Percentiles rank a stretch among this genome's conserved stretches.
phyloP scores from a whole-genome alignment of 1,139 yeast species.

The Scheffersomyces titani region DNA sequence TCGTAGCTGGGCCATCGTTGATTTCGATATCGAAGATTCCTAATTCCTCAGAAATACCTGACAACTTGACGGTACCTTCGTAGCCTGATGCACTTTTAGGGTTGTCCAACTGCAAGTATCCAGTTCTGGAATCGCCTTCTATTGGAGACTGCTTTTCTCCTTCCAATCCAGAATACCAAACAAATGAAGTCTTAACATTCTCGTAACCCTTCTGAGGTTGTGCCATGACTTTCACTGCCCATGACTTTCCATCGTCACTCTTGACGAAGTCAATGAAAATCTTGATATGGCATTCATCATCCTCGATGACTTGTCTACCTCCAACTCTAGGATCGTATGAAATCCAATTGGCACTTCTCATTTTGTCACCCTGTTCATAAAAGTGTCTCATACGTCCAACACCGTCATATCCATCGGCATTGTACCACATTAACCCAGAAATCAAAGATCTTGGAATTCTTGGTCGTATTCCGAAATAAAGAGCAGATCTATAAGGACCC shows the following conservation, averaged over 20 bases:
- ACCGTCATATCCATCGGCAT: conserved; percentile 59
- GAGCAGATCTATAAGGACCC: conserved; percentile 93
- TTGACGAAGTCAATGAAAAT: conserved; percentile 77
- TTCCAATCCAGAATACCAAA: conserved; percentile 78
- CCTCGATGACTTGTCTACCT: conserved; percentile 77
- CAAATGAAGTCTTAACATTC: conserved; percentile 58
- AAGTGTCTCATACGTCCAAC: conserved; percentile 70
- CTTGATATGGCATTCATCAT: conserved; percentile 61
- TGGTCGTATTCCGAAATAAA: conserved; percentile 86
- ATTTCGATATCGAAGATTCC: conserved; percentile 56
- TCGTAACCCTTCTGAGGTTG: conserved; percentile 54
- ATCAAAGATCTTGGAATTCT: conserved; percentile 73
- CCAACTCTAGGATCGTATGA: conserved; percentile 85
- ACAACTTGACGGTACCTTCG: conserved; percentile 37
- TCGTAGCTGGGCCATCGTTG: conserved; percentile 47
- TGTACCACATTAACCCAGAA: conserved; percentile 90
- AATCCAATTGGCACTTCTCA: conserved; percentile 83
- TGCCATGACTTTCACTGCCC: conserved; percentile 76
- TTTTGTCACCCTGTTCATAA: conserved; percentile 73
- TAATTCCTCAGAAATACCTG: conserved; percentile 58
- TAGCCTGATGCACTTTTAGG: conserved; percentile 30
- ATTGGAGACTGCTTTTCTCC: conserved; percentile 42
- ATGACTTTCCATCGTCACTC: conserved; percentile 65
- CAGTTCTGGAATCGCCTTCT: conserved; percentile 21
- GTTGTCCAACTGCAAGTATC: conserved; percentile 35